phyloP scores from a whole-genome alignment of 2,329 filamentous ascomycete species.

The Escovopsis weberi region DNA sequence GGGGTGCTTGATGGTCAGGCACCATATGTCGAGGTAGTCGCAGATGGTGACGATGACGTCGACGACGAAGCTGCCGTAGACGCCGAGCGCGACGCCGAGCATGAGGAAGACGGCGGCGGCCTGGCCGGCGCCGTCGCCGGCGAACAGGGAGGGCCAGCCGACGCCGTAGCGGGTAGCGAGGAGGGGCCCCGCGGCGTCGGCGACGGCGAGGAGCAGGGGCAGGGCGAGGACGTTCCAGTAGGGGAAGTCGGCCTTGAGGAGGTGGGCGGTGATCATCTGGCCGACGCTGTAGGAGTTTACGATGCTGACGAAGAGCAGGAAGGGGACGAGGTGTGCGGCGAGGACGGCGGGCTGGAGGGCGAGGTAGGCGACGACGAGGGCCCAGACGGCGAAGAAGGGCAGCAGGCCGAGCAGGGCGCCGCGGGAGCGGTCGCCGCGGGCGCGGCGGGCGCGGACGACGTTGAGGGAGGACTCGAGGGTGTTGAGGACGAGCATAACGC shows the following conservation, averaged over 20 bases:
- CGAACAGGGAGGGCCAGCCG: conserved; percentile 61
- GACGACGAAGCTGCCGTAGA: conserved; percentile 96
- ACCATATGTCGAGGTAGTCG: conserved; percentile 97
- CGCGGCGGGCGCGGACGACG: conserved; percentile 67
- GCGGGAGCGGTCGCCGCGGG: conserved; percentile 55
- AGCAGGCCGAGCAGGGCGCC: conserved; percentile 68
- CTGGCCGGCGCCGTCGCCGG: conserved; percentile 64
- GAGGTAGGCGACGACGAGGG: conserved; percentile 62
- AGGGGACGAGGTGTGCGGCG: conserved; percentile 71
- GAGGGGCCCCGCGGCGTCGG: conserved; percentile 65
- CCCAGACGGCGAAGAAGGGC: conserved; percentile 70
- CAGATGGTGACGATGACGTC: conserved; percentile 97
- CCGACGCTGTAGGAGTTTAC: conserved; percentile 93
- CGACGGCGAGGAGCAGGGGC: conserved; percentile 62
- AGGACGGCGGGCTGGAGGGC: conserved; percentile 75
- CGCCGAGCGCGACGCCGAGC: conserved; percentile 67
- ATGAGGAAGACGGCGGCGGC: conserved; percentile 83
- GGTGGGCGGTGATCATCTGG: conserved; percentile 87
- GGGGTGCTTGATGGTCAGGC: conserved; percentile 87
- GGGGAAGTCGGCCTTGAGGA: conserved; percentile 77
- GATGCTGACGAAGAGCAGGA: conserved; percentile 74
- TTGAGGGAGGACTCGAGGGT: conserved; percentile 66
- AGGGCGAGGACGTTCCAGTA: conserved; percentile 76
- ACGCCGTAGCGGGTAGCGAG: conserved; percentile 44
- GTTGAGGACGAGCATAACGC: conserved; percentile 55